A percentile compares a stretch with the other conserved stretches of the same genome.
Conservation (phyloP, 2,329 filamentous ascomycete species). For the Pseudogymnoascus sp. region DNA sequence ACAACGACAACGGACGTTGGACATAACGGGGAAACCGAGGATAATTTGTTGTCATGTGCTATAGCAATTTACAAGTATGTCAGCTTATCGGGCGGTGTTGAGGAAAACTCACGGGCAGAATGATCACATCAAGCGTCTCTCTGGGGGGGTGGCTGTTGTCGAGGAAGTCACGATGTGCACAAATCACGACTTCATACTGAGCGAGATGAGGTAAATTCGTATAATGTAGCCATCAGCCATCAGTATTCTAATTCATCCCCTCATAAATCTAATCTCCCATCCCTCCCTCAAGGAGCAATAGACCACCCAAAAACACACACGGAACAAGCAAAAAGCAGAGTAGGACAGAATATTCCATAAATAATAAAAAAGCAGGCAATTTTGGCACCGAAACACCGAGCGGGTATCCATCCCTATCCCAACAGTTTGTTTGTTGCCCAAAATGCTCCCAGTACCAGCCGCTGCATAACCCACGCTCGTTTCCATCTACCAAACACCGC, state of each 20-base stretch:
- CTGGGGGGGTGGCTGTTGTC: not conserved
- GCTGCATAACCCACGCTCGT: not conserved
- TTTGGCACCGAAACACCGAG: not conserved
- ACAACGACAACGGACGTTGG: not conserved
- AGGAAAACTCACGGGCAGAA: not conserved
- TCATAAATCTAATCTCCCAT: not conserved
- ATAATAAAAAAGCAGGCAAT: not conserved
- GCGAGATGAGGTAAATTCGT: not conserved
- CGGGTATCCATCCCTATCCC: constrained; percentile 1
- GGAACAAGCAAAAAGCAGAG: not conserved
- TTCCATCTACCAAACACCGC: not conserved
- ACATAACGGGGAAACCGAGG: not conserved
- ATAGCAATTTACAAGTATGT: not conserved
- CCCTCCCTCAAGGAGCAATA: not conserved
- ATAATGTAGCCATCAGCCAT: not conserved
- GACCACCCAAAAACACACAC: not conserved
- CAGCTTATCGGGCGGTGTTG: not conserved
- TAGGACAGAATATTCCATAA: not conserved
- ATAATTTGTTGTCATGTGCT: not conserved
- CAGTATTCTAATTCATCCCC: not conserved
- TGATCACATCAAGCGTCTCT: not conserved
- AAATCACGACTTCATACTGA: not conserved
- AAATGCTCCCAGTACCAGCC: not conserved
- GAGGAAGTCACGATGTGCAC: not conserved
- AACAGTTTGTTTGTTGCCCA: not conserved